These are phyloP conservation scores for Yarrowia yakushimensis DNA, from an alignment of 805 yeast genomes.

Conservation along the genomic window DNA sequence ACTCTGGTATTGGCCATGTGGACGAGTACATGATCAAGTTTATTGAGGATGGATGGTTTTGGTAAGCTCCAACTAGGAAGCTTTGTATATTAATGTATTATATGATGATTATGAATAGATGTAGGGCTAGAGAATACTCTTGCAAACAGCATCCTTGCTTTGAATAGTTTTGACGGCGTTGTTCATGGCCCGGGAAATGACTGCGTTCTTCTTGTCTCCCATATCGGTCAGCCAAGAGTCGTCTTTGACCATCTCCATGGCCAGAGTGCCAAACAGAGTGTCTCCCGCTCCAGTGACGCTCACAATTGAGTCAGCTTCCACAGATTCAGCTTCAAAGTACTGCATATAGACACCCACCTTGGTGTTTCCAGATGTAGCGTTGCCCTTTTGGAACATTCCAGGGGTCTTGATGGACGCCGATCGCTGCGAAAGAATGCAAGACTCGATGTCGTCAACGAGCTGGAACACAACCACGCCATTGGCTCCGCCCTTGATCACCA, in stretches of 20 bases:
- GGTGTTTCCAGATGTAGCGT: not conserved
- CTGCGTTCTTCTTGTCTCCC: constrained; percentile 35
- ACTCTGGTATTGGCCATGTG: constrained; percentile 62
- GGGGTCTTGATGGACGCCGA: not conserved
- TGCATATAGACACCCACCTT: constrained; percentile 57
- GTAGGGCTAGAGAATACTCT: not conserved
- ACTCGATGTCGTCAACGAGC: constrained; percentile 33
- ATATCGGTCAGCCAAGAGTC: constrained; percentile 37
- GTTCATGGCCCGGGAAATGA: constrained; percentile 38
- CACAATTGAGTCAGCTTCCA: constrained; percentile 42
- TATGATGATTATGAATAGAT: not conserved
- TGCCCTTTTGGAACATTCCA: constrained; percentile 7
- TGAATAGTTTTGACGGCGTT: constrained; percentile 41
- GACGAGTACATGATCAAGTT: constrained; percentile 95
- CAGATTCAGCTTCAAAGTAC: constrained; percentile 49
- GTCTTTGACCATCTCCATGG: constrained; percentile 42
- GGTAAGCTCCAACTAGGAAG: constrained; percentile 34
- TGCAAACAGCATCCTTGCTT: constrained; percentile 36
- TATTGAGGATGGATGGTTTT: constrained; percentile 78
- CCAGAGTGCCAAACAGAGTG: constrained; percentile 63
- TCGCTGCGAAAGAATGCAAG: constrained; percentile 28
- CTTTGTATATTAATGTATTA: constrained; percentile 19
- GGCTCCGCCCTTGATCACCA: constrained; percentile 64
- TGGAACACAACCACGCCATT: constrained; percentile 55
- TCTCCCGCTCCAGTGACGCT: constrained; percentile 93